Evolutionary conservation across 257 asterid species (phyloP), one percentile per base, ranked within the genome.

Genomic region (Nicotiana paniculata): DNA sequence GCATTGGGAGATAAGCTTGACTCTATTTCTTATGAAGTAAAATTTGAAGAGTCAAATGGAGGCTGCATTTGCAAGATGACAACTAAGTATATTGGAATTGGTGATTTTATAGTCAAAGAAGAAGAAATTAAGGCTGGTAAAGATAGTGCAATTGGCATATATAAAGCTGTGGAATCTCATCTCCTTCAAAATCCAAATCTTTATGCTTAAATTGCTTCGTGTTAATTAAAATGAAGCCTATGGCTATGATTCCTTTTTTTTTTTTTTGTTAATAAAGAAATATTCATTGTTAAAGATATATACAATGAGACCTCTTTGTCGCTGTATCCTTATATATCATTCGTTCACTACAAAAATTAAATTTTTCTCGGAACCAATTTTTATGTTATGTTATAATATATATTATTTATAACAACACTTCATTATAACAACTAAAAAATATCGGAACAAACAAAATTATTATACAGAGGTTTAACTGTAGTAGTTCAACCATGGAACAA

Each of bases 61-160:
- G 89, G 87, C 59, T 77, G 87, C 74, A 72, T 85, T 54, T 62
- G 81, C 85, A 88, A 82, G 82, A 85, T 46, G 67, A 85, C 75
- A 13, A 81, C 83, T 82, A 65, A 80, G 13, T 88, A 81, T 66
- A 57, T 88, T 76, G 79, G 88, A 12, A 84, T 86, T 77, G 90
- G 81, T 6, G 91, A 84, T 2, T 75, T n/a, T 35, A 21, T 82
- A 78, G 65, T 86, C 2, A 43, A 51, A 1, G 90, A 84, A 57
- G 90, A 89, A 17, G 81, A 89, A 18, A 85, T 89, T 5, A 86
- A 86, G 84, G 83, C 51, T 35, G 90, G 90, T 8, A 85, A 89
- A 82, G 89, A 88, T 4, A 85, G 68, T 67, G 85, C 84, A 9
- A 28, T 12, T 33, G 82, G 21, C 4, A 70, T 90, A 70, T 85